Conservation (phyloP, 2,329 filamentous ascomycete species). For the Blumeria hordei region DNA sequence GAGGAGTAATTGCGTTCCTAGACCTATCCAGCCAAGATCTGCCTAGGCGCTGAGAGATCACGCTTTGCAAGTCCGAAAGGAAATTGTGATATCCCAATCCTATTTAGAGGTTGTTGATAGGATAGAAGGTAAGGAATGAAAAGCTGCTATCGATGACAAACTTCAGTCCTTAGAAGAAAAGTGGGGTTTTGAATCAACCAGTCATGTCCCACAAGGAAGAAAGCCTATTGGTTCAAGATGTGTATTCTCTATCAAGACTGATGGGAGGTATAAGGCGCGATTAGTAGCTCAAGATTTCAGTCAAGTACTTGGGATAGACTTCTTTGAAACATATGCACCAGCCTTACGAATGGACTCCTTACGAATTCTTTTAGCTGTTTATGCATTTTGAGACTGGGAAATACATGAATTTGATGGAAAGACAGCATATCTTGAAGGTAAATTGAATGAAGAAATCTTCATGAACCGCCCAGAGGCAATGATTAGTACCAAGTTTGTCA, state of each 20-base stretch:
- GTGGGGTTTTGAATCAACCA: background rate
- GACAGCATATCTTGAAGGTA: background rate
- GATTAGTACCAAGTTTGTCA: background rate
- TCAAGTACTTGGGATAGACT: background rate
- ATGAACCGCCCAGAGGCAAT: background rate
- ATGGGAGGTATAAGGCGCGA: background rate
- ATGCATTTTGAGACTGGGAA: background rate
- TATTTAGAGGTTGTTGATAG: background rate
- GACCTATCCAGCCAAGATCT: background rate
- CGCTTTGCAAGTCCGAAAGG: background rate
- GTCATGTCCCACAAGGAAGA: background rate
- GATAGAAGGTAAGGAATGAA: background rate
- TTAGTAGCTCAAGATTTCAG: background rate
- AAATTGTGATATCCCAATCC: background rate
- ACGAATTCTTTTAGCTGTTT: background rate
- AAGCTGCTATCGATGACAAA: background rate
- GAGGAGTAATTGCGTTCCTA: background rate
- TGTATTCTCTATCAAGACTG: background rate
- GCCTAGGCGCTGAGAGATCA: background rate
- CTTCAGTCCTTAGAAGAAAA: background rate
- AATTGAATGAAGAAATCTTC: background rate
- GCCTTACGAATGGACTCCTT: background rate
- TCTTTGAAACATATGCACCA: background rate
- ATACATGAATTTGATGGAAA: background rate
- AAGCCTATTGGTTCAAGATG: background rate